Evolutionary conservation across 176 grass and related monocot species (phyloP), one percentile per base, ranked within the genome.

Genomic region (Bothriochloa decipiens): DNA sequence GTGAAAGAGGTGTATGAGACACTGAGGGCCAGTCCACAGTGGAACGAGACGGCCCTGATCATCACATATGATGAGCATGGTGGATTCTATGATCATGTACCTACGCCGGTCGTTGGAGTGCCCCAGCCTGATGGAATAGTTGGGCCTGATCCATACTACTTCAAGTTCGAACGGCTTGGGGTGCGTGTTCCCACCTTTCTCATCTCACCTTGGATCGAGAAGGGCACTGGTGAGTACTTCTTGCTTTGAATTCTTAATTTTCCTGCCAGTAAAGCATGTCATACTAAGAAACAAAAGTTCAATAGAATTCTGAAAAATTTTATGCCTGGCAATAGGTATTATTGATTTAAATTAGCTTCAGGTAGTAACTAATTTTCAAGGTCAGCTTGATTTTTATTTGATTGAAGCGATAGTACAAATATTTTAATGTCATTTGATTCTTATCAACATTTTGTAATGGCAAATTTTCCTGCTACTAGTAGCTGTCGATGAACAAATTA

Each of bases 21-120:
- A 7, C 87, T 95, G 23, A 78, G 93, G 5, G 91, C 93, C 4
- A 98, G 96, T 72, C 96, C 96, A 2, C 89, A 98, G 83, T 98
- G 96, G 96, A 95, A 93, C 7, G 91, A 98, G 85, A 98, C 66
- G 0, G 96, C 91, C 0, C 64, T 98, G 6, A 57, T 98, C 40
- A 89, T 98, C 65, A 98, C 93, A 3, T 98, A 98, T 12, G 96
- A 98, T 64, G 96, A 98, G 69, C 96, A 98, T 37, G 96, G 96
- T 3, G 96, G 96, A 28, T 98, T 98, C 87, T 98, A 93, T 49
- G 96, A 98, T 71, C 93, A 98, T 52, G 96, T 98, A 4, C 91
- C 96, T n/a, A 98, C 96, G 0, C 96, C 96, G 1, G 89, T 98
- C 0, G 68, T 70, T 0, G 81, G 88, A 1, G 96, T 98, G 64